Evolutionary conservation across 2,329 filamentous ascomycete genomes (phyloP), one percentile per base, ranked within the genome.

Genomic region (Rhexocercosporidium sp.): DNA sequence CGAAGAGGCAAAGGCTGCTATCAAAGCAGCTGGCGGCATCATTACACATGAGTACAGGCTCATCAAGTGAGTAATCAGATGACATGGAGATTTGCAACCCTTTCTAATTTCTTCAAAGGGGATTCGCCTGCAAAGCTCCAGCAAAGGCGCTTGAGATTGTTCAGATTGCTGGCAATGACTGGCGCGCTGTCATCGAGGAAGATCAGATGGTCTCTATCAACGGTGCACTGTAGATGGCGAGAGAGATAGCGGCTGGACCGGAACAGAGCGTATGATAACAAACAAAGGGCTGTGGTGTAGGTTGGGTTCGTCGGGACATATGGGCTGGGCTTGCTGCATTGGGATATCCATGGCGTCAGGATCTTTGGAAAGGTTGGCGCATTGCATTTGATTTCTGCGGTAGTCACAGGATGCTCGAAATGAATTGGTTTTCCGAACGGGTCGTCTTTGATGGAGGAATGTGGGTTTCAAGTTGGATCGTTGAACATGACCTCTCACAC

Each of bases 21-120:
- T 97, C 74, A 80, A 83, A 62, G 83, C 89, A 54, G 89, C 89
- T 46, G 92, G 92, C 59, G 93, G 92, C 46, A 80, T 86, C 59
- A 93, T 97, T 73, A 96, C 91, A 25, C 93, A 96, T 81, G 86
- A 90, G 75, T 96, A 93, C 79, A 81, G 82, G 56, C 77, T 89
- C 66, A 86, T 90, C 79, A 87, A 88, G 90, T 93, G 85, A 77
- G 89, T 22, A 29, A 2, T n/a, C 25, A 31, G 29, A 41, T 68
- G 2, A 12, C 37, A 39, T 16, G 2, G 1, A 34, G 1, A 25
- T 14, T 9, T 39, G 4, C 20, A 11, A 56, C 2, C 8, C 29
- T 14, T 34, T 27, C 34, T 72, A 62, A 68, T 51, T 27, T 7
- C 27, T 18, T 54, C 70, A 11, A 69, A 96, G 92, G 81, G 93